Conservation (phyloP, 768 basidiomycete genomes). For the Infundibulicybe gibba region DNA sequence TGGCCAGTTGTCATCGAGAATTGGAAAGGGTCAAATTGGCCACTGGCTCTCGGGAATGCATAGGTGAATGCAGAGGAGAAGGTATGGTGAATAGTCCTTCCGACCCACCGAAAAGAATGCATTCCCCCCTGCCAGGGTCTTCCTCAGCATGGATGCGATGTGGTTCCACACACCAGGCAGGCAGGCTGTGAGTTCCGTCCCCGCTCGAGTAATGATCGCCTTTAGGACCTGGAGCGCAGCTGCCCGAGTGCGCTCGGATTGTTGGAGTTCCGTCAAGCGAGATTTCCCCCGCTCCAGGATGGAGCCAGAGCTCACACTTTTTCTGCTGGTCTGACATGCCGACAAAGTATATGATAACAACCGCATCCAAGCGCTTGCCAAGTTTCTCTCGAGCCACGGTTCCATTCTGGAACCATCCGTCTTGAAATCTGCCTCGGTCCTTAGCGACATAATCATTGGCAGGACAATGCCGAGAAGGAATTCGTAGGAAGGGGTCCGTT, state of each 20-base stretch:
- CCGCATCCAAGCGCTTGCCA: slow-evolving; percentile 56
- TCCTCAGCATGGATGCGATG: slow-evolving; percentile 50
- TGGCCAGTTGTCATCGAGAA: slow-evolving; percentile 21
- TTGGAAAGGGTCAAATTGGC: slow-evolving; percentile 30
- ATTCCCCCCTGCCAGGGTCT: slow-evolving; percentile 53
- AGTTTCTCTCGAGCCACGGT: slow-evolving; percentile 39
- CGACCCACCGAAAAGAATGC: slow-evolving; percentile 52
- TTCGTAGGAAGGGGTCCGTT: slow-evolving; percentile 48
- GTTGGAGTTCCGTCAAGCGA: too few species aligned
- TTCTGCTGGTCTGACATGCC: slow-evolving; percentile 37
- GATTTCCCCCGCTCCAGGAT: too few species aligned
- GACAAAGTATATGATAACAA: slow-evolving; percentile 56
- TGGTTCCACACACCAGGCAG: slow-evolving; percentile 62
- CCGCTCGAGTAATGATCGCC: slow-evolving; percentile 59
- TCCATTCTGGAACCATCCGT: slow-evolving; percentile 39
- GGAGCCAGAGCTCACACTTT: neutral
- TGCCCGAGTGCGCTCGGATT: slow-evolving; percentile 24
- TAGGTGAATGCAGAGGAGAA: slow-evolving; percentile 46
- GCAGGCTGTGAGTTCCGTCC: slow-evolving; percentile 50
- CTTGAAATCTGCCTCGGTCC: slow-evolving; percentile 42
- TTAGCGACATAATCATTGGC: slow-evolving; percentile 54
- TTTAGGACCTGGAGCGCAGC: slow-evolving; percentile 67
- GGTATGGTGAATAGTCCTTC: slow-evolving; percentile 16
- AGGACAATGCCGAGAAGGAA: slow-evolving; percentile 65
- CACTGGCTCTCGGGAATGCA: slow-evolving; percentile 45